Percentiles rank a stretch among this genome's conserved stretches.
Evolutionary conservation across 352 stramenopile species (phyloP).

Genomic region (Phytophthora pseudosyringae): DNA sequence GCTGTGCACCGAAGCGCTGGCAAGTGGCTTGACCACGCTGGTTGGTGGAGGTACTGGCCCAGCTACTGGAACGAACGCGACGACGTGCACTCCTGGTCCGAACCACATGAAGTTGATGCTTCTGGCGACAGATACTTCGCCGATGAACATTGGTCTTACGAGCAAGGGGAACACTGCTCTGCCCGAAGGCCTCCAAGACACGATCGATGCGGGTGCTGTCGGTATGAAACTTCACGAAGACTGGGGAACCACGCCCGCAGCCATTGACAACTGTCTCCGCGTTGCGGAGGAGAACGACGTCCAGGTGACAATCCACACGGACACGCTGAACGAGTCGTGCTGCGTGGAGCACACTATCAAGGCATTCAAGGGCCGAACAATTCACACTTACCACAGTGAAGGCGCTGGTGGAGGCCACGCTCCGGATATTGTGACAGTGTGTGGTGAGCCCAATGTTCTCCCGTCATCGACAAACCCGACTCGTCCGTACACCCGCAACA

Average conservation of each 20-base stretch:
- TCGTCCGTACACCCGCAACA: slow-evolving; percentile 96
- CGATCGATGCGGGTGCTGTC: slow-evolving; percentile 90
- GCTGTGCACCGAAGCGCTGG: slow-evolving; percentile 93
- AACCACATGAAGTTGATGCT: slow-evolving; percentile 97
- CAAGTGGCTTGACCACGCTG: slow-evolving; percentile 93
- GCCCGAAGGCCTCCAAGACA: slow-evolving; percentile 87
- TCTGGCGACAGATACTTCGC: slow-evolving; percentile 91
- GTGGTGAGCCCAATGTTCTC: slow-evolving; percentile 93
- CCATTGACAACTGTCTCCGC: slow-evolving; percentile 94
- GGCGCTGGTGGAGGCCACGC: slow-evolving; percentile 94
- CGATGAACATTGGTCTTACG: slow-evolving; percentile 98
- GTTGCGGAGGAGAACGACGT: slow-evolving; percentile 94
- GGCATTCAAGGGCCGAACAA: slow-evolving; percentile 96
- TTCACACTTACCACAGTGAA: slow-evolving; percentile 97
- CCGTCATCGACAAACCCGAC: slow-evolving; percentile 98
- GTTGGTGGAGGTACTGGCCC: slow-evolving; percentile 92
- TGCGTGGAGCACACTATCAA: slow-evolving; percentile 96
- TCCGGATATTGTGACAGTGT: slow-evolving; percentile 98
- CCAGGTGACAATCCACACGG: slow-evolving; percentile 97
- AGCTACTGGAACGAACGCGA: slow-evolving; percentile 94
- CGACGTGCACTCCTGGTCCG: slow-evolving; percentile 96
- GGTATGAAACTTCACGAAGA: slow-evolving; percentile 99
- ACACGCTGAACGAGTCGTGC: slow-evolving; percentile 97
- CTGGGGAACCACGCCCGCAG: slow-evolving; percentile 96
- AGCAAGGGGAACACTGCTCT: slow-evolving; percentile 96